These are phyloP conservation scores for Suillus variegatus DNA, from an alignment of 768 basidiomycete species.

Conservation along the genomic window DNA sequence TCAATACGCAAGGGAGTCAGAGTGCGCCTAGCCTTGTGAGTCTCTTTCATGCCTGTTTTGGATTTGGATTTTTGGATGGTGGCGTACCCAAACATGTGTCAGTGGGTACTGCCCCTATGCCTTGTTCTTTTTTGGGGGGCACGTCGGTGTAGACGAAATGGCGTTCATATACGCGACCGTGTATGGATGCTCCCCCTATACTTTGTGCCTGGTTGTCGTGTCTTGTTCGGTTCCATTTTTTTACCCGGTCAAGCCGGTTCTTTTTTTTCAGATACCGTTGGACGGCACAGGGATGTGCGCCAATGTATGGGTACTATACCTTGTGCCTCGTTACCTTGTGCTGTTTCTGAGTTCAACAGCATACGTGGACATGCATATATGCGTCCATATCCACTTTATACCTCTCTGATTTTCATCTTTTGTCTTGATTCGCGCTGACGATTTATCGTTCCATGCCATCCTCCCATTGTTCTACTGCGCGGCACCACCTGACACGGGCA, in stretches of 20 bases:
- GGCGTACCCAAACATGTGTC: neutral
- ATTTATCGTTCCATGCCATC: too few species aligned
- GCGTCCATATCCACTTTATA: neutral
- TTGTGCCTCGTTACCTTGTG: neutral
- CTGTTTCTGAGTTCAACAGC: constrained; percentile 2
- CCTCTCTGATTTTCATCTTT: neutral
- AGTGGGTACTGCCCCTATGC: too few species aligned
- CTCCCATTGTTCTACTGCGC: too few species aligned
- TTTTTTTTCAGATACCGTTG: neutral
- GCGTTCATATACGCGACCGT: neutral
- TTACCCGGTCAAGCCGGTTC: neutral
- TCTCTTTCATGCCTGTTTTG: constrained; percentile 2
- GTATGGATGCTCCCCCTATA: neutral
- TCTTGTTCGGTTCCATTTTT: neutral
- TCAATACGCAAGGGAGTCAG: constrained; percentile 14
- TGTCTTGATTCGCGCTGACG: neutral
- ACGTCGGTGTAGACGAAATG: neutral
- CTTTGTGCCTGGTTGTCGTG: neutral
- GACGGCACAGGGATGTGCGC: neutral
- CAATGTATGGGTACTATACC: neutral
- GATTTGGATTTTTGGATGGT: neutral
- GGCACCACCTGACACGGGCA: too few species aligned
- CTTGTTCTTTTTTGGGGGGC: neutral
- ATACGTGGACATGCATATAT: neutral
- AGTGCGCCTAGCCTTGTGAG: constrained; percentile 29